A percentile compares a stretch with the other conserved stretches of the same genome.
Conservation (phyloP, 352 stramenopile species). For the Pythium phragmiticola region DNA sequence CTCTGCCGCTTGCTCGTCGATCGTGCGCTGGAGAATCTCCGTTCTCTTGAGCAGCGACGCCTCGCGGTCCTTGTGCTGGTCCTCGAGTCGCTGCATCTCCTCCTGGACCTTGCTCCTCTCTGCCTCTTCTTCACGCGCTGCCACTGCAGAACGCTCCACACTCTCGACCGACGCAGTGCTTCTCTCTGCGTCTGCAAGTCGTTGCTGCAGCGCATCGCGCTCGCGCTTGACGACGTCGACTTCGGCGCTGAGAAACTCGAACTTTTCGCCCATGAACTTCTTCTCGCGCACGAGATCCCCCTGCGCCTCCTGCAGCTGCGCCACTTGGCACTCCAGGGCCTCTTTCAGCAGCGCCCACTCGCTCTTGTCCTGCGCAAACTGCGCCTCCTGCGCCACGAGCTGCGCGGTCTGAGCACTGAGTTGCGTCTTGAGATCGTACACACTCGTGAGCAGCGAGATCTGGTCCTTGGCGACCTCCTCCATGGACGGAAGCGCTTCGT, state of each 20-base stretch:
- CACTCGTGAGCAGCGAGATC: constrained; percentile 26
- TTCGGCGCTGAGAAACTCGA: constrained; percentile 33
- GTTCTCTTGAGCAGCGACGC: background rate
- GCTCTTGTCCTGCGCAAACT: constrained; percentile 27
- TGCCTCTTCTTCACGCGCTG: background rate
- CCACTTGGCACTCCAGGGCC: constrained; percentile 21
- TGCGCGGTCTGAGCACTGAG: constrained; percentile 18
- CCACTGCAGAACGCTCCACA: background rate
- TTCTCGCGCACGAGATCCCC: constrained; percentile 34
- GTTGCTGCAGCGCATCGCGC: constrained; percentile 14
- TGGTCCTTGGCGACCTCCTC: constrained; percentile 16
- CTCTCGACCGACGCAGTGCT: background rate
- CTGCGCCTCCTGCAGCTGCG: constrained; percentile 21
- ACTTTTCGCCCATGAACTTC: constrained; percentile 37
- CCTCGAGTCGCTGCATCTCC: background rate
- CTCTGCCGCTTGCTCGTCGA: background rate
- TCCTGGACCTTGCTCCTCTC: background rate
- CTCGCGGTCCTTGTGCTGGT: constrained; percentile 5
- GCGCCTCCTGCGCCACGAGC: constrained; percentile 27
- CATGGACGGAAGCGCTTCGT: background rate
- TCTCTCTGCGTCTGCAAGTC: background rate
- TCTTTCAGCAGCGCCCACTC: constrained; percentile 35
- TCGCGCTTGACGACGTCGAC: constrained; percentile 34
- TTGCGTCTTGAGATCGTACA: constrained; percentile 29
- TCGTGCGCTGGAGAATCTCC: background rate